Percentiles rank a stretch among this genome's conserved stretches.
Evolutionary conservation across 179 eudicot species (phyloP).

Genomic region (Actinidia chinensis): DNA sequence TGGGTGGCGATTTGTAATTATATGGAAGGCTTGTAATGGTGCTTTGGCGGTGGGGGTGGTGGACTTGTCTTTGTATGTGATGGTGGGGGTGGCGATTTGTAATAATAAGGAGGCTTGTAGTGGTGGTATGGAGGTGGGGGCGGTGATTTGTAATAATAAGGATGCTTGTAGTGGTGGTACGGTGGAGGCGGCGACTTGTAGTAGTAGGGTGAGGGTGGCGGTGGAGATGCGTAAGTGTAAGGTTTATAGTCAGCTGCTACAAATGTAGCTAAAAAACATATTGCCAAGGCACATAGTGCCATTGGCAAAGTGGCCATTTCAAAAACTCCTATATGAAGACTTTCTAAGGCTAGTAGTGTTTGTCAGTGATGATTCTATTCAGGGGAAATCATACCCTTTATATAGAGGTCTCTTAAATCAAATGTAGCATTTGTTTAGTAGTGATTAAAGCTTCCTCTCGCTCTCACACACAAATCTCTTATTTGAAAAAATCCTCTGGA

Average conservation of each 20-base stretch:
- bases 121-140: background rate
- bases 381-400: background rate
- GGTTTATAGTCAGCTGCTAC: background rate
- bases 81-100: background rate
- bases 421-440: background rate
- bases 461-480: too few relatives aligned
- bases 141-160: background rate
- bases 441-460: background rate
- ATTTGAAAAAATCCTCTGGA: too few relatives aligned
- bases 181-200: background rate
- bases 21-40: background rate
- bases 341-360: background rate
- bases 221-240: background rate
- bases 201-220: background rate
- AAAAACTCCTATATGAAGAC: background rate
- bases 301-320: background rate
- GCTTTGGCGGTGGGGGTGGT: background rate
- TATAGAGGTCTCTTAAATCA: background rate
- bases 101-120: too few relatives aligned
- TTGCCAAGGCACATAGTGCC: slow-evolving; percentile 14
- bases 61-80: background rate
- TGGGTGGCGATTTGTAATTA: background rate
- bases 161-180: background rate
- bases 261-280: background rate
- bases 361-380: too few relatives aligned